Percentiles rank a stretch among this genome's conserved stretches.
Conservation (phyloP, 2,329 filamentous ascomycete species). For the Microdochium bolleyi region DNA sequence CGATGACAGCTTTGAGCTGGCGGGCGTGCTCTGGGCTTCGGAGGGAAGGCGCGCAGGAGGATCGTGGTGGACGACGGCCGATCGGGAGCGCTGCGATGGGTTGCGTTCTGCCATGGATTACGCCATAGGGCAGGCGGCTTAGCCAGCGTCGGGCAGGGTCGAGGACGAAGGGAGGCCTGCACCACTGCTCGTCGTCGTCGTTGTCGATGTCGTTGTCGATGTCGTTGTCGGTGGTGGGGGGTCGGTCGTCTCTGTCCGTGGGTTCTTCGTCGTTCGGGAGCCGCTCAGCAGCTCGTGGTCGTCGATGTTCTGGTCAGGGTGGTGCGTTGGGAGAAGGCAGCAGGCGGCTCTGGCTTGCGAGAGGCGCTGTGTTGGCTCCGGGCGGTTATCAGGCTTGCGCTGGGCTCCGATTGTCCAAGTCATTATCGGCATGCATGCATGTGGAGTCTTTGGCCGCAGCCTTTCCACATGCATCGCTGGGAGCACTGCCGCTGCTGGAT, state of each 20-base stretch:
- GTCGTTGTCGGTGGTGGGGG: neutral
- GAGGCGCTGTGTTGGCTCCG: neutral
- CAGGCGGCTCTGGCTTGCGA: neutral
- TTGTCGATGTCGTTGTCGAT: neutral
- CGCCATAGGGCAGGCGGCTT: slow-evolving; percentile 47
- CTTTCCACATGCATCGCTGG: neutral
- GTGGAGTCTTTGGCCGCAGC: no score
- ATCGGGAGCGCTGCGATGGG: slow-evolving; percentile 35
- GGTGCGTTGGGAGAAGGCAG: neutral
- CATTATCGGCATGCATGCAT: neutral
- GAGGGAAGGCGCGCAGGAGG: slow-evolving; percentile 40
- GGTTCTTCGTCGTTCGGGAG: neutral
- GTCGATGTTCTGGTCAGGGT: neutral
- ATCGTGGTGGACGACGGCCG: slow-evolving; percentile 44
- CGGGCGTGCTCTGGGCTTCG: slow-evolving; percentile 1
- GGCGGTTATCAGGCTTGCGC: neutral
- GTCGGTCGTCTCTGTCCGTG: neutral
- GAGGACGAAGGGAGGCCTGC: slow-evolving; percentile 5
- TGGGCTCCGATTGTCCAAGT: neutral
- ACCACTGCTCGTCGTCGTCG: neutral
- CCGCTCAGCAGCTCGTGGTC: neutral
- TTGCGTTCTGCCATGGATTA: slow-evolving; percentile 63
- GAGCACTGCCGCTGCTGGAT: no score
- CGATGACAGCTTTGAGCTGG: neutral
- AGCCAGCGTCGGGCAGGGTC: slow-evolving; percentile 8